Percentiles rank a stretch among this genome's conserved stretches.
Evolutionary conservation across 352 stramenopile species (phyloP).

Genomic region (Pythium aristosporum): DNA sequence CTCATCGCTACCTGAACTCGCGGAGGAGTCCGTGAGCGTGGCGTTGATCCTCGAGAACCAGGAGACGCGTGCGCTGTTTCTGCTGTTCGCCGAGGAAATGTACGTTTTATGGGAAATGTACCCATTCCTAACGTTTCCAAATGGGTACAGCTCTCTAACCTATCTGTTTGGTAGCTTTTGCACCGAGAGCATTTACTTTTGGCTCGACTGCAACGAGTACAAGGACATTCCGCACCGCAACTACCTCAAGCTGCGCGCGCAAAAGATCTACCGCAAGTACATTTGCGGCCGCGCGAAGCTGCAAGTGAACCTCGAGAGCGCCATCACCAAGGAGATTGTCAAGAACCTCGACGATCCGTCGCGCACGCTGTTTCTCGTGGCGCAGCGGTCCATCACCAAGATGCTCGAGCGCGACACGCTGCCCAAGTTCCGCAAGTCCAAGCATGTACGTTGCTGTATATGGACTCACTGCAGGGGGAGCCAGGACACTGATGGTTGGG

Average conservation of each 20-base stretch:
- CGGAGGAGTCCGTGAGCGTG: slow-evolving; percentile 48
- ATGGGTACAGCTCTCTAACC: slow-evolving; percentile 5
- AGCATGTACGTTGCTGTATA: slow-evolving; percentile 43
- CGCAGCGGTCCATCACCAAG: slow-evolving; percentile 66
- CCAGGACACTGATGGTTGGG: neutral
- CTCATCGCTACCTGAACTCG: slow-evolving; percentile 17
- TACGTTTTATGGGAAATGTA: slow-evolving; percentile 28
- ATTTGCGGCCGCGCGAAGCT: slow-evolving; percentile 61
- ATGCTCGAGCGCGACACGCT: slow-evolving; percentile 78
- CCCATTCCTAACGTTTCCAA: neutral
- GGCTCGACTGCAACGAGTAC: slow-evolving; percentile 81
- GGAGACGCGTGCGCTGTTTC: slow-evolving; percentile 62
- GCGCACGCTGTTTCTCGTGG: slow-evolving; percentile 55
- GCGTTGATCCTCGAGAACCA: slow-evolving; percentile 59
- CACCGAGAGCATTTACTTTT: slow-evolving; percentile 83
- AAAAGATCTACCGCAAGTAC: slow-evolving; percentile 84
- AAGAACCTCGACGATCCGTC: slow-evolving; percentile 52
- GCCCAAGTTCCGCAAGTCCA: slow-evolving; percentile 70
- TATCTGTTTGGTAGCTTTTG: slow-evolving; percentile 46
- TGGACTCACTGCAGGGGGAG: neutral
- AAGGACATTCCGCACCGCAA: slow-evolving; percentile 73
- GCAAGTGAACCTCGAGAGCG: slow-evolving; percentile 69
- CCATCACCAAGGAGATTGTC: slow-evolving; percentile 55
- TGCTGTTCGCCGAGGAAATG: slow-evolving; percentile 80
- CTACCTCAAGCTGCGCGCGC: slow-evolving; percentile 71